Base-by-base conservation (phyloP, 2,329 filamentous ascomycete genomes). In the Eutypella sp. region DNA sequence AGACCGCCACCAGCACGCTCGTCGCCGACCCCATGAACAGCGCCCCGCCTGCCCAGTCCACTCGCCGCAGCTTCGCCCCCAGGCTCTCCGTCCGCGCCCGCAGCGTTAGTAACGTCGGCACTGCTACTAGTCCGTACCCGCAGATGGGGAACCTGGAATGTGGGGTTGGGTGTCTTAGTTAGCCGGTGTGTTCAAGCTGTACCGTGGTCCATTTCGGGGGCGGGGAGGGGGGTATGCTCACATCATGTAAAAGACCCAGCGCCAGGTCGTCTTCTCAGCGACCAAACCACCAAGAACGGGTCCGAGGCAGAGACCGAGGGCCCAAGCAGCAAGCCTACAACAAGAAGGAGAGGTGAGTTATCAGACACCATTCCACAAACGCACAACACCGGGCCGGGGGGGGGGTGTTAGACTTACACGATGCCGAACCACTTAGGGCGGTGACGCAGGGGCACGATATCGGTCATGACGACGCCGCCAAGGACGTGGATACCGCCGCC, bases 11-110 rank as follows among this genome's bases (percentile, higher is more conserved):
- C 46, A 76, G 57, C 53, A 78, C 72, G 3, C 73, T 47, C 22
- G 74, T 66, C 50, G 74, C 59, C 6, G 72, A 72, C n/a, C 57
- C 57, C 43, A 74, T 71, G 51, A 74, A 75, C 23, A 78, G 56
- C 25, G 69, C 64, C 3, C 73, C 67, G 23, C 75, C 75, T 3
- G 76, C 56, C 53, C 70, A 77, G 55, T 79, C 76, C 44, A 79
- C 40, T 9, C 41, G 46, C 22, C 24, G 18, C 3, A 57, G 24
- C 6, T 47, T 50, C n/a, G 36, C 31, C 31, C 16, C 16, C 5
- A 34, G 31, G 15, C 31, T 34, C 16, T 34, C 31, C 10, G 31
- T 34, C 31, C 31, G 11, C 31, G 31, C 10, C 15, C 16, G 11
- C 24, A 68, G 55, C n/a, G 71, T 68, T 33, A 70, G 61, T 3